Percentiles rank a stretch among this genome's conserved stretches.
phyloP scores from a whole-genome alignment of 495 filamentous ascomycete genomes.

The Aspergillus haitiensis region DNA sequence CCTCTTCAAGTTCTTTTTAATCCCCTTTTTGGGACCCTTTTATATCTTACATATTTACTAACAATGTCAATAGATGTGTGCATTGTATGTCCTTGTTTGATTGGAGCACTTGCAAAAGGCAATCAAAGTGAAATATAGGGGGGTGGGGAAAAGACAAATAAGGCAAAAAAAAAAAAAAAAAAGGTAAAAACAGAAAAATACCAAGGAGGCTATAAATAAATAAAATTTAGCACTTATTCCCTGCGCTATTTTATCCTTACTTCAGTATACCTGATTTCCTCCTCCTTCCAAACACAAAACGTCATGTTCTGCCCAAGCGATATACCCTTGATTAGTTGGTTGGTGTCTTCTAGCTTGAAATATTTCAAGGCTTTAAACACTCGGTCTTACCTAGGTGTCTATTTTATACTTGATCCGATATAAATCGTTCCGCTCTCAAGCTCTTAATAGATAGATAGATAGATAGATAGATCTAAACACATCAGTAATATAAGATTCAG shows the following conservation, averaged over 20 bases:
- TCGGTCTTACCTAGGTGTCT: too few relatives aligned
- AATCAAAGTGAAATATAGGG: neutral
- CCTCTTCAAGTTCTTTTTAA: neutral
- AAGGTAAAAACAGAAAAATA: neutral
- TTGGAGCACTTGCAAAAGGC: neutral
- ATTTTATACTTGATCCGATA: too few relatives aligned
- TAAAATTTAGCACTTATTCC: neutral
- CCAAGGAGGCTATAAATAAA: neutral
- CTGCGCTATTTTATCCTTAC: neutral
- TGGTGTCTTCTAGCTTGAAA: too few relatives aligned
- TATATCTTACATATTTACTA: neutral
- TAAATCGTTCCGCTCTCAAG: too few relatives aligned
- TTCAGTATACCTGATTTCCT: neutral
- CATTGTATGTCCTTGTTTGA: conserved; percentile 24
- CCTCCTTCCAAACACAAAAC: neutral
- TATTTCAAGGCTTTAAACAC: too few relatives aligned
- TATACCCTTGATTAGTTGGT: neutral
- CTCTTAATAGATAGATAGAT: too few relatives aligned
- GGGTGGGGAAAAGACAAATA: too few relatives aligned
- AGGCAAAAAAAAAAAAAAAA: too few relatives aligned
- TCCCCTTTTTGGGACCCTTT: neutral
- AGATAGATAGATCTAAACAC: too few relatives aligned
- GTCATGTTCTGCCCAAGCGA: neutral
- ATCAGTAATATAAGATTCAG: too few relatives aligned
- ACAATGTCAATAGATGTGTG: conserved; percentile 19